phyloP scores from a whole-genome alignment of 805 yeast species.

The Pichia thaimueangensis region DNA sequence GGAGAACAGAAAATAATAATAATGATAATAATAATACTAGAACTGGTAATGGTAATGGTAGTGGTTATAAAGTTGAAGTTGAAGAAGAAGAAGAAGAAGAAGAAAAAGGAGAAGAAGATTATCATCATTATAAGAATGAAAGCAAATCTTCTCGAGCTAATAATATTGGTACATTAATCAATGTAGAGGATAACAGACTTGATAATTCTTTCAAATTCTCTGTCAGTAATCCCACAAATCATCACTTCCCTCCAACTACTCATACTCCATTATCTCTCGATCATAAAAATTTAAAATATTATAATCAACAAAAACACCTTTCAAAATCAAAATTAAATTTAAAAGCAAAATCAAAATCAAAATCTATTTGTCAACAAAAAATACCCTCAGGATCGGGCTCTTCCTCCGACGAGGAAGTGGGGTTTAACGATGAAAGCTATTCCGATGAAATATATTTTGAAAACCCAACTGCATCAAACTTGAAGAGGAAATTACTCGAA shows the following conservation, averaged over 20 bases:
- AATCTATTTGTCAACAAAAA: not conserved
- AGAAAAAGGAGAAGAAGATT: too few species aligned
- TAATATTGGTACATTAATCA: not conserved
- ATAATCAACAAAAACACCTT: not conserved
- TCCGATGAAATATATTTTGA: too few species aligned
- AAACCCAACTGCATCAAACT: slow-evolving; percentile 6
- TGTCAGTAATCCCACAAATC: slow-evolving; percentile 16
- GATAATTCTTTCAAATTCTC: slow-evolving; percentile 18
- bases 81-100: too few species aligned
- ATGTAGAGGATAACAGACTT: not conserved
- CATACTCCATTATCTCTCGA: slow-evolving; percentile 16
- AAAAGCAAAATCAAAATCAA: not conserved
- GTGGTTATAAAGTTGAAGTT: too few species aligned
- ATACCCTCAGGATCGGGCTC: not conserved
- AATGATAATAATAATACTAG: too few species aligned
- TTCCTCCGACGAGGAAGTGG: slow-evolving; percentile 1
- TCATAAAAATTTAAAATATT: slow-evolving; percentile 9
- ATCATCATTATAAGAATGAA: too few species aligned
- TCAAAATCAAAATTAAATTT: not conserved
- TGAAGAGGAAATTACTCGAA: slow-evolving; percentile 15
- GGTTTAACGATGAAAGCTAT: not conserved
- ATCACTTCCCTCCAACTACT: slow-evolving; percentile 25
- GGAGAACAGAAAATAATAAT: not conserved
- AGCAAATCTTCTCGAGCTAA: not conserved
- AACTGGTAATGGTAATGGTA: too few species aligned